Percentiles rank a stretch among this genome's conserved stretches.
Evolutionary conservation across 306 rosid species (phyloP).

Genomic region (Quercus alba): DNA sequence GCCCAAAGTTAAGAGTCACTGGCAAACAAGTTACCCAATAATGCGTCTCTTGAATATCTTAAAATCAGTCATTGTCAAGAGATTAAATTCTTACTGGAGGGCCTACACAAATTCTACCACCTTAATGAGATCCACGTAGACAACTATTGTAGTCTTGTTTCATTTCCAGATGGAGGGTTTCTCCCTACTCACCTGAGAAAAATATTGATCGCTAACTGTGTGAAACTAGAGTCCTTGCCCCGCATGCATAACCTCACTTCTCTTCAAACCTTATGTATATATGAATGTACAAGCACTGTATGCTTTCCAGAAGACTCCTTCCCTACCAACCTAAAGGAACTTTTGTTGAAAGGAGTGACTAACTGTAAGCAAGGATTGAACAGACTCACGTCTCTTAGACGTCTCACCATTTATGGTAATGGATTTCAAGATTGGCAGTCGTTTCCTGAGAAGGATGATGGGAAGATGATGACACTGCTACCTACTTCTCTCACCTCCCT

Average conservation of each 20-base stretch:
- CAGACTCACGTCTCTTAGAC: conserved; percentile 15
- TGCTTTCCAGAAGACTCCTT: background rate
- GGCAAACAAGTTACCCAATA: background rate
- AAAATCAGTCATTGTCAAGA: conserved; percentile 3
- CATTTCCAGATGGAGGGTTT: conserved; percentile 17
- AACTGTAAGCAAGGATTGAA: conserved; percentile 6
- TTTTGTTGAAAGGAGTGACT: background rate
- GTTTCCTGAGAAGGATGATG: background rate
- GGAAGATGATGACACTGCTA: conserved; percentile 4
- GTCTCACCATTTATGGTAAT: background rate
- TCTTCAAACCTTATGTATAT: background rate
- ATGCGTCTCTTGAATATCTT: conserved; percentile 1
- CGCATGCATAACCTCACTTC: conserved; percentile 6
- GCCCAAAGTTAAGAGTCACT: conserved; percentile 3
- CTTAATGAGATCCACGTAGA: background rate
- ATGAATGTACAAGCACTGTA: background rate
- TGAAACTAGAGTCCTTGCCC: conserved; percentile 3
- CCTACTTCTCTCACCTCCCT: conserved; percentile 2
- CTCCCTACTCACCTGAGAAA: background rate
- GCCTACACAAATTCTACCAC: background rate
- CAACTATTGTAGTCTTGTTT: conserved; percentile 3
- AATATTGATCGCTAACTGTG: background rate
- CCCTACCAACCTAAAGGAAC: conserved; percentile 16
- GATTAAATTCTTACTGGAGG: conserved; percentile 9
- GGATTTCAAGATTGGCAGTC: background rate